Conservation (phyloP, 1,284 basidiomycete species). For the Ceratobasidium sp. region DNA sequence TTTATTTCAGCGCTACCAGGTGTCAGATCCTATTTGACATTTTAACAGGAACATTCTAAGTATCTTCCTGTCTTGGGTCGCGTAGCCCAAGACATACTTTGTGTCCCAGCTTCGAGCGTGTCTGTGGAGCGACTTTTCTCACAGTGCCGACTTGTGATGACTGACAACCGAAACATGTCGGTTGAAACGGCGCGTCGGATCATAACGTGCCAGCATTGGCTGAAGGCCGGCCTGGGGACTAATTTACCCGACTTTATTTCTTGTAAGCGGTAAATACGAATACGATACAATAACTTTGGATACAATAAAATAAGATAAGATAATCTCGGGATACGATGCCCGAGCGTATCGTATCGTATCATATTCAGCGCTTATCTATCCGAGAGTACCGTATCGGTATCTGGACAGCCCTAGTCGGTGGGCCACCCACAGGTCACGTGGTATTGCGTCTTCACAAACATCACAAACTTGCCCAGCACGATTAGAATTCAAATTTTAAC, state of each 20-base stretch:
- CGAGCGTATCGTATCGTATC: not conserved
- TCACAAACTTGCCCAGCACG: too few relatives aligned
- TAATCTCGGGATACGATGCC: not conserved
- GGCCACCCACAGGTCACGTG: too few relatives aligned
- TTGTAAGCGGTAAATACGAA: not conserved
- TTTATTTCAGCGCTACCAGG: not conserved
- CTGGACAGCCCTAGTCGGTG: not conserved
- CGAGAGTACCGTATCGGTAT: not conserved
- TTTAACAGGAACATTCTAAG: constrained; percentile 1
- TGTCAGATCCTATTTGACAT: not conserved
- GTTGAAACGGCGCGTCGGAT: constrained; percentile 26
- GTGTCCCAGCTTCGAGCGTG: constrained; percentile 29
- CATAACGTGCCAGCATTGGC: constrained; percentile 36
- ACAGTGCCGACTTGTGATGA: constrained; percentile 25
- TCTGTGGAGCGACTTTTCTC: constrained; percentile 42
- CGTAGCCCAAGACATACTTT: constrained; percentile 26
- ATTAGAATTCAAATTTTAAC: too few relatives aligned
- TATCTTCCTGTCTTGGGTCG: constrained; percentile 11
- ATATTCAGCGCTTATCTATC: constrained; percentile 2
- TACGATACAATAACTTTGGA: not conserved
- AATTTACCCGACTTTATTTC: constrained; percentile 10
- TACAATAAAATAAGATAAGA: not conserved
- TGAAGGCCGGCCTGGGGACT: constrained; percentile 14
- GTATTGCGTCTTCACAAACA: too few relatives aligned
- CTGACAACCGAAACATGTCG: constrained; percentile 31